Evolutionary conservation across 495 filamentous ascomycete genomes (phyloP).

Genomic region (Opeltia flavorubescens): DNA sequence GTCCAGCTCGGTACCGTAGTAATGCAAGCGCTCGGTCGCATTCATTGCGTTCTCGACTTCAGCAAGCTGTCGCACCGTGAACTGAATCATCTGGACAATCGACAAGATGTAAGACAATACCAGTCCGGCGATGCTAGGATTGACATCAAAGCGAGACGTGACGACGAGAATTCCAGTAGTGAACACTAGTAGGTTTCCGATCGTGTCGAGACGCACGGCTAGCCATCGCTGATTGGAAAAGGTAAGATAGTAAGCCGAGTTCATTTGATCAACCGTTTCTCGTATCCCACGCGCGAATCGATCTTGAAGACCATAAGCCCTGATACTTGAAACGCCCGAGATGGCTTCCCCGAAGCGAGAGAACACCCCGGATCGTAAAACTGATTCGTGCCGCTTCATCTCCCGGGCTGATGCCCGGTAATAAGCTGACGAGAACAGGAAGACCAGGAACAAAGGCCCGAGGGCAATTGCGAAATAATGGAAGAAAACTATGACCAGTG

Average conservation of each 20-base stretch:
- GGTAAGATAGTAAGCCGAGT: conserved; percentile 85
- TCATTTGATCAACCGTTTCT: conserved; percentile 72
- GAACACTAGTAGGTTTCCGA: conserved; percentile 71
- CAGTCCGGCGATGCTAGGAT: conserved; percentile 71
- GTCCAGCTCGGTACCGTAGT: conserved; percentile 78
- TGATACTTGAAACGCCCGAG: conserved; percentile 67
- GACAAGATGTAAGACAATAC: conserved; percentile 85
- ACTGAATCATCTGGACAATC: conserved; percentile 94
- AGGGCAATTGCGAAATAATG: conserved; percentile 87
- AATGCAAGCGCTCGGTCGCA: conserved; percentile 80
- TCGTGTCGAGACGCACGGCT: conserved; percentile 65
- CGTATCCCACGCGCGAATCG: conserved; percentile 57
- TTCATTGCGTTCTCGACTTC: conserved; percentile 99
- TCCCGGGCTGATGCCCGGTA: conserved; percentile 85
- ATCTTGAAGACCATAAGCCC: conserved; percentile 69
- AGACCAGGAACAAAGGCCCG: conserved; percentile 63
- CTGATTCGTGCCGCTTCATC: conserved; percentile 84
- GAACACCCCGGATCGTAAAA: conserved; percentile 76
- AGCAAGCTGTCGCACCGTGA: conserved; percentile 84
- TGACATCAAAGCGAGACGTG: conserved; percentile 78
- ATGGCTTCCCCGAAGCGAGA: conserved; percentile 86
- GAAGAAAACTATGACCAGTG: conserved; percentile 83
- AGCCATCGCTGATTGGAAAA: conserved; percentile 93
- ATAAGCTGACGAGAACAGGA: conserved; percentile 73
- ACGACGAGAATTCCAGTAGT: conserved; percentile 82